Base-by-base conservation (phyloP, 805 yeast genomes). In the Candida railenensis region DNA sequence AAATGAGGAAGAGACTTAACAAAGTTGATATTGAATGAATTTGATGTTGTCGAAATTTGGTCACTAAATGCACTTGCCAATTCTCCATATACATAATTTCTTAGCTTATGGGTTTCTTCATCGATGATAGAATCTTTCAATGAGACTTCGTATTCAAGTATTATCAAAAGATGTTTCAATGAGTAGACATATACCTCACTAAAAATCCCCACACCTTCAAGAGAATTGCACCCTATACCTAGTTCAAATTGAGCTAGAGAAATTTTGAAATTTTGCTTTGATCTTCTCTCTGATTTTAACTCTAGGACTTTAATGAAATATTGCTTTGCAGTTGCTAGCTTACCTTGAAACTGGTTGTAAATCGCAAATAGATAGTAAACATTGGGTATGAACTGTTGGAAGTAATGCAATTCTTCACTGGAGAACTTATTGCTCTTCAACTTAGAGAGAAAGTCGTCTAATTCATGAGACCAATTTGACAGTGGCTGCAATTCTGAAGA, bases 321-420 rank as follows among this genome's bases (percentile, higher is more conserved):
- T 46, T 65, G 66, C 44, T 71, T 66, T 1, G 81, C 71, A 1
- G 63, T 57, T 16, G 58, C 55, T 3, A 68, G 45, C 18, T 73
- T 64, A 3, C 74, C 73, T 9, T 56, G 52, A 14, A 57, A 48
- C 42, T 77, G 82, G 48, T 64, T 60, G 43, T 65, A 63, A 3
- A 68, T 40, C 1, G 71, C 82, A 41, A 69, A 65, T 16, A 77
- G 48, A 48, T 71, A 75, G 22, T 22, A 18, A 3, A 74, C 54
- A 33, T 61, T 56, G 2, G 78, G 72, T 3, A 72, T 48, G 18
- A 76, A 47, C 21, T 59, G 56, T 41, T 65, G 67, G 48, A 66
- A 71, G 21, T 65, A 54, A n/a, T 59, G 48, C 43, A 69, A 51
- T 43, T 77, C 80, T 48, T 69, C 74, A 2, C 63, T 61, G 2